phyloP scores from a whole-genome alignment of 2,329 filamentous ascomycete genomes.

The Simplicillium sp. region DNA sequence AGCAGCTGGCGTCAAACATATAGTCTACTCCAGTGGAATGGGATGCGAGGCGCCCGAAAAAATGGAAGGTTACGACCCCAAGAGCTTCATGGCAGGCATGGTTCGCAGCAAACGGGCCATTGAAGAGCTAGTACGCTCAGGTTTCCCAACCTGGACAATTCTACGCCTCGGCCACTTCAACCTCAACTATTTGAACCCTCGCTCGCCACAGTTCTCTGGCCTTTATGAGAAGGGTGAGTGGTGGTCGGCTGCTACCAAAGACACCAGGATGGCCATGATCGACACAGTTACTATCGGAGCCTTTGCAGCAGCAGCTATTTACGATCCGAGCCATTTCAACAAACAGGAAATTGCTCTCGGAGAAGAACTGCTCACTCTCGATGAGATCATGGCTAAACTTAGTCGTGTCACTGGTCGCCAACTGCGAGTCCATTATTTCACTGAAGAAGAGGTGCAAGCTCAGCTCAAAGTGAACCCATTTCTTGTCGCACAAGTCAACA shows the following conservation, averaged over 20 bases:
- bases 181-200: constrained; percentile 36
- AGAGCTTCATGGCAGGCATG: constrained; percentile 16
- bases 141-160: constrained; percentile 35
- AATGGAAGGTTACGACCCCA: constrained; percentile 15
- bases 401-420: constrained; percentile 21
- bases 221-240: constrained; percentile 27
- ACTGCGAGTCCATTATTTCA: constrained; percentile 26
- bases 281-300: constrained; percentile 37
- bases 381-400: constrained; percentile 26
- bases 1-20: constrained; percentile 24
- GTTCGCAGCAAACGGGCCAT: constrained; percentile 29
- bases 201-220: constrained; percentile 27
- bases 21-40: constrained; percentile 25
- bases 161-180: constrained; percentile 42
- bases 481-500: constrained; percentile 23
- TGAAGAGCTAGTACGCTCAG: constrained; percentile 26
- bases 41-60: constrained; percentile 17
- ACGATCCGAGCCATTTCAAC: constrained; percentile 29
- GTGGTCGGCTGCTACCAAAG: constrained; percentile 21
- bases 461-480: constrained; percentile 25
- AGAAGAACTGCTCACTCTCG: constrained; percentile 26
- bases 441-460: constrained; percentile 28
- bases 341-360: constrained; percentile 28
- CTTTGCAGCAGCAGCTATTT: constrained; percentile 32
- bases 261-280: constrained; percentile 29